These are phyloP conservation scores for Pugionium dolabratum DNA, from an alignment of 345 rosid species.

Conservation along the genomic window DNA sequence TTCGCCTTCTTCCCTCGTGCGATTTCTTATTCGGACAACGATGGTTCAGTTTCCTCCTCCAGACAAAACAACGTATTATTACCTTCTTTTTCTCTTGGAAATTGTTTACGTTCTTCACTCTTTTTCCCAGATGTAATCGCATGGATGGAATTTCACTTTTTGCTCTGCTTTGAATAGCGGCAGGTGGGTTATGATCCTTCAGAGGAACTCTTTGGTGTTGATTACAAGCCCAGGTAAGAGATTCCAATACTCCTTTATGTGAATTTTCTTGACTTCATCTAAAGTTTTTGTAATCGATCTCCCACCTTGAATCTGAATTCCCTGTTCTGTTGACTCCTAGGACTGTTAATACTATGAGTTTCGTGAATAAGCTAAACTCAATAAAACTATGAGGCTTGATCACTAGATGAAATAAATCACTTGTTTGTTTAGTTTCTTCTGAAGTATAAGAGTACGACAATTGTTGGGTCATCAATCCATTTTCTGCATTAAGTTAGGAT, in stretches of 20 bases:
- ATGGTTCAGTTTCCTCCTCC: constrained; percentile 46
- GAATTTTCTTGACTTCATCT: neutral
- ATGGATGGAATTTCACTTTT: constrained; percentile 11
- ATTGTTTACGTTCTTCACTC: constrained; percentile 3
- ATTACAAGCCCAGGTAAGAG: constrained; percentile 57
- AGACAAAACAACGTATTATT: constrained; percentile 47
- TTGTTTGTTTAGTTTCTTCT: too few relatives aligned
- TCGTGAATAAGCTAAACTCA: neutral
- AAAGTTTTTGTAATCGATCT: neutral
- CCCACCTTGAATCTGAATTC: neutral
- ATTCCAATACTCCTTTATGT: neutral
- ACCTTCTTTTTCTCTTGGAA: neutral
- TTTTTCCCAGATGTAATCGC: neutral
- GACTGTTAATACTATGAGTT: too few relatives aligned
- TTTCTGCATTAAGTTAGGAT: too few relatives aligned
- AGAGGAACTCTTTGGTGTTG: constrained; percentile 67
- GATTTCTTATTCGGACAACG: constrained; percentile 48
- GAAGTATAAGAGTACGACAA: too few relatives aligned
- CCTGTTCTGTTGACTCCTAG: neutral
- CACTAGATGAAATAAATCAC: neutral
- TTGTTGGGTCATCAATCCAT: too few relatives aligned
- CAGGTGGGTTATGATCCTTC: constrained; percentile 84
- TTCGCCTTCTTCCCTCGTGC: constrained; percentile 41
- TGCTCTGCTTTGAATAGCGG: constrained; percentile 27
- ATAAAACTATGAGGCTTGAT: too few relatives aligned